These are phyloP conservation scores for Narthecium ossifragum DNA, from an alignment of 106 monocot species.

Conservation along the genomic window DNA sequence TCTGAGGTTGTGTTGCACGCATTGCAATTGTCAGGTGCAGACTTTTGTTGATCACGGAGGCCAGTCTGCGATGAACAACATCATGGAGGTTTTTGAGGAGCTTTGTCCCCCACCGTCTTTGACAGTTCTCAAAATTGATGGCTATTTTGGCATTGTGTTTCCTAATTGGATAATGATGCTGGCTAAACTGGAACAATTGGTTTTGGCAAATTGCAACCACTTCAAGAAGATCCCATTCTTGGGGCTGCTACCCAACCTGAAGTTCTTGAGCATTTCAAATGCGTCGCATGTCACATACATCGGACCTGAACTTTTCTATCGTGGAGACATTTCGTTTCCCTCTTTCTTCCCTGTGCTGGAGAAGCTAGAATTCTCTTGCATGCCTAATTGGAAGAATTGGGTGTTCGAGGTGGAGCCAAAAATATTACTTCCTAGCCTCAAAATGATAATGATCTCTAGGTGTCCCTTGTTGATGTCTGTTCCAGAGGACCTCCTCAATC, in stretches of 20 bases:
- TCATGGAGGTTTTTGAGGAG: slow-evolving; percentile 11
- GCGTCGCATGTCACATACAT: slow-evolving; percentile 2
- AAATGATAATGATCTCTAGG: background rate
- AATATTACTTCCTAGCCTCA: background rate
- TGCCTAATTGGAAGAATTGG: background rate
- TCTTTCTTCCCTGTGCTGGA: background rate
- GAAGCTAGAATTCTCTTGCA: background rate
- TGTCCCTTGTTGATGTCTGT: slow-evolving; percentile 3
- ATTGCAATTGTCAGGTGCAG: background rate
- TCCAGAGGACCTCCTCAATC: background rate
- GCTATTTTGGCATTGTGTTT: slow-evolving; percentile 9
- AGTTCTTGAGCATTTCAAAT: background rate
- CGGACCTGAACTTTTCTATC: slow-evolving; percentile 22
- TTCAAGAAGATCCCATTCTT: slow-evolving; percentile 16
- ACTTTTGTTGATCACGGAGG: no score
- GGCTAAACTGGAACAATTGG: slow-evolving; percentile 4
- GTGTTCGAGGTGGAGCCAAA: background rate
- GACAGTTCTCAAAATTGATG: background rate
- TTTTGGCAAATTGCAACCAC: background rate
- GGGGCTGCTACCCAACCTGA: slow-evolving; percentile 12
- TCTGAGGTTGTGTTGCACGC: background rate
- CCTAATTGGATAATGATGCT: slow-evolving; percentile 14
- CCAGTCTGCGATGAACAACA: no score
- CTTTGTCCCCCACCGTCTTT: slow-evolving; percentile 15
- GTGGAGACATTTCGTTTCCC: background rate